Base-by-base conservation (phyloP, 2,329 filamentous ascomycete species). In the Aspergillus luchuensis region DNA sequence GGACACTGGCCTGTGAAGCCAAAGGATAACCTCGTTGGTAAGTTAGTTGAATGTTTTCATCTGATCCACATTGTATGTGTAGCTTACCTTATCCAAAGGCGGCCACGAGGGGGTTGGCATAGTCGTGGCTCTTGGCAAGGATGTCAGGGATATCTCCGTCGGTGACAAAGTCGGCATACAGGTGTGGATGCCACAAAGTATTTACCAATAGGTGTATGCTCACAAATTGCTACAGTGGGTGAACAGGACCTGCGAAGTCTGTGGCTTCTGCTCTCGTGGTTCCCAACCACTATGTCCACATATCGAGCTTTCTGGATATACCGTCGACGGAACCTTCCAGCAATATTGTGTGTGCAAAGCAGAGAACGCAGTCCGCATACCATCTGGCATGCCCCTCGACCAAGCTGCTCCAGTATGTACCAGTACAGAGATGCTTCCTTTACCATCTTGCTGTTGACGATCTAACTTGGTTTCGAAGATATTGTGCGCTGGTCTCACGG, bases 291-390 rank as follows among this genome's bases (percentile, higher is more conserved):
- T 97, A 5, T 98, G 94, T 81, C 77, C 84, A 15, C 81, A 90
- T 61, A 87, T 91, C 25, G 80, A 85, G 38, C 85, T 97, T 43
- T 96, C 92, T 0, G 94, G 94, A 59, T 97, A 96, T 84, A 96
- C 91, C 4, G 92, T 97, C 74, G 91, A 97, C 75, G 93, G 93
- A 33, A 88, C 89, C 45, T 97, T 97, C 85, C 93, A 97, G 82
- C 88, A 97, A 82, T 97, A 96, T 81, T 87, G 86, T 76, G 86
- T 97, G 67, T 92, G 88, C 68, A 96, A 96, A 78, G 92, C 92
- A 15, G 87, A 89, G 17, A 91, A 96, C 77, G 87, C 95, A 15
- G 91, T 92, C 28, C 87, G 89, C 67, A 89, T 97, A 66, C 90
- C 91, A 66, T 89, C 93, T 77, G 86, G 89, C 15, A 85, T 89